Evolutionary conservation across 2,329 filamentous ascomycete genomes (phyloP).

Genomic region (Paramyrothecium sp.): DNA sequence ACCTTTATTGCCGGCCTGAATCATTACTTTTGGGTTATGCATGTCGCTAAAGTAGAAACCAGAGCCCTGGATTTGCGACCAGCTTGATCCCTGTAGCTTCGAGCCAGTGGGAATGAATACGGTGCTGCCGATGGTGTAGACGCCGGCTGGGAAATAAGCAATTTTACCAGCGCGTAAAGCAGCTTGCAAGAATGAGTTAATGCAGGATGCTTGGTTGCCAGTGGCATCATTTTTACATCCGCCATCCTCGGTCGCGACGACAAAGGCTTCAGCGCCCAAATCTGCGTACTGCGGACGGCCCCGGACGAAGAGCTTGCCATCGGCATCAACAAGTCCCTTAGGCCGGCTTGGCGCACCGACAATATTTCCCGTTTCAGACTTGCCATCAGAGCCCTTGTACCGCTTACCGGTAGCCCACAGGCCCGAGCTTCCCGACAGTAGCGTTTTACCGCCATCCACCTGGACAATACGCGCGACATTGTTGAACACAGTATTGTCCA

Average conservation of each 20-base stretch:
- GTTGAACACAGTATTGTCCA: neutral
- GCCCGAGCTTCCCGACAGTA: neutral
- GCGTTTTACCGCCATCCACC: neutral
- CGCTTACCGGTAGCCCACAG: neutral
- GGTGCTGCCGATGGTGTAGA: neutral
- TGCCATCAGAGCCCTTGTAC: neutral
- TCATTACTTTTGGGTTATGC: neutral
- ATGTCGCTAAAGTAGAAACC: neutral
- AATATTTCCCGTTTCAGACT: neutral
- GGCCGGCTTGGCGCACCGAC: neutral
- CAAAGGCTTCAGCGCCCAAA: neutral
- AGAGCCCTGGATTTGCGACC: slow-evolving; percentile 30
- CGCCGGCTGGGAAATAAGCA: neutral
- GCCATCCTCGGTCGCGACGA: neutral
- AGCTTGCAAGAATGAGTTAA: neutral
- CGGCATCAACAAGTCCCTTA: neutral
- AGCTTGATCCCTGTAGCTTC: slow-evolving; percentile 57
- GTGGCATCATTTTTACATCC: neutral
- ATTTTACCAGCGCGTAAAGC: neutral
- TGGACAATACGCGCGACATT: neutral
- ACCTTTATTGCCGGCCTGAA: slow-evolving; percentile 55
- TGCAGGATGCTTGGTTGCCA: neutral
- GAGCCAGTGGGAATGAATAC: neutral
- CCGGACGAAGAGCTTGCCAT: neutral
- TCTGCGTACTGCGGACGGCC: neutral